These are phyloP conservation scores for Mycoemilia scoparia DNA, from an alignment of 192 early-diverging fungal genomes.

Conservation along the genomic window DNA sequence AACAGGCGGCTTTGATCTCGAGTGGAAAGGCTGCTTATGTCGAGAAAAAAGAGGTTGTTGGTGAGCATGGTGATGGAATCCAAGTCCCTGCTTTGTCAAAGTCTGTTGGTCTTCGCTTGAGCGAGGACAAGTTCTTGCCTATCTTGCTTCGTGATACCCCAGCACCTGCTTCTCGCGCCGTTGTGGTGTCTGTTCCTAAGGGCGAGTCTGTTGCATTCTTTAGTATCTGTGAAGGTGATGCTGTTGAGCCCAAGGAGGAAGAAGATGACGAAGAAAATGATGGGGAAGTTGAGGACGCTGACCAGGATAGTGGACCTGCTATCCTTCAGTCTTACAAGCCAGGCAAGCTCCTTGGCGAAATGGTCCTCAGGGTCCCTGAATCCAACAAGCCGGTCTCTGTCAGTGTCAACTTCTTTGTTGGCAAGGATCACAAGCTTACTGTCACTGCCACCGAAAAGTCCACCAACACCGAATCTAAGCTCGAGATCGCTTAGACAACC, in stretches of 20 bases:
- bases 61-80: slow-evolving; percentile 1
- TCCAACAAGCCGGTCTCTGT: slow-evolving; percentile 14
- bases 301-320: slow-evolving; percentile 6
- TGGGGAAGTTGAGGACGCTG: slow-evolving; percentile 23
- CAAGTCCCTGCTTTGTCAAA: slow-evolving; percentile 29
- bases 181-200: slow-evolving; percentile 47
- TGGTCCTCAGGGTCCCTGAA: slow-evolving; percentile 19
- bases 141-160: slow-evolving; percentile 71
- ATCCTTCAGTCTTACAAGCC: slow-evolving; percentile 15
- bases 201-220: slow-evolving; percentile 51
- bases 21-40: slow-evolving; percentile 25
- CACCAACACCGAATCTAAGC: too few relatives aligned
- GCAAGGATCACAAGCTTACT: slow-evolving; percentile 17
- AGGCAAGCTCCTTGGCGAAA: slow-evolving; percentile 22
- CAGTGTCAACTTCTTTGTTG: slow-evolving; percentile 24
- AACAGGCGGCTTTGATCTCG: slow-evolving; percentile 64
- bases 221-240: slow-evolving; percentile 70
- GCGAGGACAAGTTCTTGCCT: slow-evolving; percentile 52
- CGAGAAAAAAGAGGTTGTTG: neutral
- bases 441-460: slow-evolving; percentile 26
- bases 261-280: slow-evolving; percentile 34
- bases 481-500: too few relatives aligned
- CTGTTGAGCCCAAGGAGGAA: slow-evolving; percentile 23
- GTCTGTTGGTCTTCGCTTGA: slow-evolving; percentile 55
- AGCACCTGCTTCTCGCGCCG: slow-evolving; percentile 59